These are phyloP conservation scores for Aquilaria agallochum DNA, from an alignment of 441 rosid genomes.

Conservation along the genomic window DNA sequence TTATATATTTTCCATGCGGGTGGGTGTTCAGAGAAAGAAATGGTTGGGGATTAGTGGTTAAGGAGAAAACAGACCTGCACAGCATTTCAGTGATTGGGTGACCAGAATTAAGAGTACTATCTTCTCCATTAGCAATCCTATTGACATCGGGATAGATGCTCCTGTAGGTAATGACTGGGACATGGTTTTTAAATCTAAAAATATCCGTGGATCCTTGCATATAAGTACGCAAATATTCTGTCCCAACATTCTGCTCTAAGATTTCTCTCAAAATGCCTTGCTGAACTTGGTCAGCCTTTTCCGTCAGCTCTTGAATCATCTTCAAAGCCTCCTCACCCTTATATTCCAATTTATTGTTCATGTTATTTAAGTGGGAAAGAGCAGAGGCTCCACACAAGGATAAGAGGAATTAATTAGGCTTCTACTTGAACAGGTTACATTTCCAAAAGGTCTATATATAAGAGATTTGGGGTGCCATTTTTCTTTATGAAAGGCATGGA, in stretches of 20 bases:
- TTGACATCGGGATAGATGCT: slow-evolving; percentile 66
- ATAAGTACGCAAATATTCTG: slow-evolving; percentile 67
- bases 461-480: slow-evolving; percentile 17
- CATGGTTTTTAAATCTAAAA: slow-evolving; percentile 44
- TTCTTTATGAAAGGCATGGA: slow-evolving; percentile 15
- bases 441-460: slow-evolving; percentile 36
- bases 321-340: slow-evolving; percentile 62
- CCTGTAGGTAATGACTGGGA: slow-evolving; percentile 78
- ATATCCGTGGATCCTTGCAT: slow-evolving; percentile 55
- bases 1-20: neutral
- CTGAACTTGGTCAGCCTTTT: slow-evolving; percentile 62
- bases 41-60: neutral
- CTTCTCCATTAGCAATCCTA: slow-evolving; percentile 85
- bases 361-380: slow-evolving; percentile 15
- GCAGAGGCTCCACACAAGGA: slow-evolving; percentile 9
- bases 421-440: slow-evolving; percentile 13
- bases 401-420: slow-evolving; percentile 3
- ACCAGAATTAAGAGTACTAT: slow-evolving; percentile 63
- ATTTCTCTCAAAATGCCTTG: slow-evolving; percentile 56
- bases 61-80: slow-evolving; percentile 60
- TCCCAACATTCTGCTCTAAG: slow-evolving; percentile 47
- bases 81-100: slow-evolving; percentile 69
- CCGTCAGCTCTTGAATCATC: slow-evolving; percentile 76
- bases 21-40: too few relatives aligned
- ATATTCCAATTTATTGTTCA: slow-evolving; percentile 66